phyloP scores from a whole-genome alignment of 495 filamentous ascomycete genomes.

The Daldinia concentrica region DNA sequence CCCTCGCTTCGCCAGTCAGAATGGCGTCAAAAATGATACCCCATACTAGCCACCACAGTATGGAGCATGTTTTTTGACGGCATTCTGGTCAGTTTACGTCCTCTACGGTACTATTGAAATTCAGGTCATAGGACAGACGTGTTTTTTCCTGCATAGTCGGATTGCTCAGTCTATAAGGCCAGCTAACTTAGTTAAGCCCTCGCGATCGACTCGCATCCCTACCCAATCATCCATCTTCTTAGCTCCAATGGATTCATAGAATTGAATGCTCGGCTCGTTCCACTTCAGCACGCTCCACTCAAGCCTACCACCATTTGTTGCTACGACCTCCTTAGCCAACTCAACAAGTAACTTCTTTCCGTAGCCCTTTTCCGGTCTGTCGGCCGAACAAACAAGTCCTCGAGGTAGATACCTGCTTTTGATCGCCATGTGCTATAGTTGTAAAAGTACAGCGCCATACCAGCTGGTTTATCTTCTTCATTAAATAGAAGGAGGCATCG shows the following conservation, averaged over 20 bases:
- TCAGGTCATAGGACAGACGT: background rate
- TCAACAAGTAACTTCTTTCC: constrained; percentile 77
- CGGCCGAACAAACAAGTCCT: constrained; percentile 87
- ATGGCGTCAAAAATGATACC: too few species aligned
- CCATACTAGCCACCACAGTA: too few species aligned
- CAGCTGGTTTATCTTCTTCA: constrained; percentile 53
- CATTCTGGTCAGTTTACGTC: background rate
- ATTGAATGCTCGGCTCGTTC: constrained; percentile 89
- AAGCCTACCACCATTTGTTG: constrained; percentile 75
- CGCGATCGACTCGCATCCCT: constrained; percentile 86
- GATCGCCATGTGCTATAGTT: constrained; percentile 83
- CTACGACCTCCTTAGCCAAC: constrained; percentile 78
- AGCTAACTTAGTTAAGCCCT: constrained; percentile 71
- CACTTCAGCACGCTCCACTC: constrained; percentile 94
- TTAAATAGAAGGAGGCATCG: constrained; percentile 59
- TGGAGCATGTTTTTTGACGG: too few species aligned
- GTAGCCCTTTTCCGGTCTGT: constrained; percentile 78
- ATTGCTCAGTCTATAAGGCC: constrained; percentile 47
- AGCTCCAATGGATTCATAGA: constrained; percentile 89
- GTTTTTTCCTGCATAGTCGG: background rate
- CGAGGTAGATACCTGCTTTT: constrained; percentile 88
- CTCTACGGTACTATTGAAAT: background rate
- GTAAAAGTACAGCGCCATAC: constrained; percentile 69
- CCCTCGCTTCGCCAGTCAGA: background rate
- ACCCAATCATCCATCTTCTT: constrained; percentile 85